Evolutionary conservation across 2,329 filamentous ascomycete genomes (phyloP).

Genomic region (Pseudonectria buxi): DNA sequence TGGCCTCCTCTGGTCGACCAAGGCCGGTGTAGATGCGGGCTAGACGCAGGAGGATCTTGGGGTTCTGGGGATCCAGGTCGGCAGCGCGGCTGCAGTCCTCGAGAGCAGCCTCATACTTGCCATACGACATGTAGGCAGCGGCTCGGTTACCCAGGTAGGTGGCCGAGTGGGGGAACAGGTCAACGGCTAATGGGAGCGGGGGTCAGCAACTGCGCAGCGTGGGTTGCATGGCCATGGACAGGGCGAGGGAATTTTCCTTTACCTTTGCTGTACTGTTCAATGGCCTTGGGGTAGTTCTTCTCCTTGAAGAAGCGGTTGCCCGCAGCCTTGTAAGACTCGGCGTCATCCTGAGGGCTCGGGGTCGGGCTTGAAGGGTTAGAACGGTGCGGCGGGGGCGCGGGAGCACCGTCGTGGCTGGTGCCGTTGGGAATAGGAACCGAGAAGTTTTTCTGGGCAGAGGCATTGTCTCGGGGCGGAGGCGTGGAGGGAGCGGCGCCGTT

Average conservation of each 20-base stretch:
- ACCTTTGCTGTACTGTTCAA: conserved; percentile 95
- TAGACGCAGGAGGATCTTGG: conserved; percentile 81
- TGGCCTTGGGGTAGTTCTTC: conserved; percentile 78
- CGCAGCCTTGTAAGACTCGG: conserved; percentile 83
- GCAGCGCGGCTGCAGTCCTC: conserved; percentile 80
- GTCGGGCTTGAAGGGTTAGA: conserved; percentile 55
- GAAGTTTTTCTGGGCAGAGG: conserved; percentile 38
- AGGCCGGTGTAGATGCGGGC: conserved; percentile 85
- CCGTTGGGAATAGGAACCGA: conserved; percentile 47
- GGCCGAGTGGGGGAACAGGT: conserved; percentile 74
- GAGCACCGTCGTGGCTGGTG: conserved; percentile 40
- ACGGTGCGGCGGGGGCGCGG: conserved; percentile 66
- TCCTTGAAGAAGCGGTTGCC: conserved; percentile 98
- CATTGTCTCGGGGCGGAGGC: conserved; percentile 39
- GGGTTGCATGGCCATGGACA: conserved; percentile 1
- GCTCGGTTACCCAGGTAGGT: conserved; percentile 94
- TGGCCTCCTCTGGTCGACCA: conserved; percentile 78
- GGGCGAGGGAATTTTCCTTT: conserved; percentile 19
- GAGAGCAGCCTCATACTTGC: conserved; percentile 69
- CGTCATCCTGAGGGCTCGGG: conserved; percentile 58
- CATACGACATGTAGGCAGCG: conserved; percentile 85
- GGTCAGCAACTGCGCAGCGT: conserved; percentile 14
- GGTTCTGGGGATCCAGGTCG: conserved; percentile 75
- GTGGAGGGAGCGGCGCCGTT: conserved; percentile 41
- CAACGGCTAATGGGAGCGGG: conserved; percentile 58